These are phyloP conservation scores for Takashimella koratensis DNA, from an alignment of 1,284 basidiomycete genomes.

Conservation along the genomic window DNA sequence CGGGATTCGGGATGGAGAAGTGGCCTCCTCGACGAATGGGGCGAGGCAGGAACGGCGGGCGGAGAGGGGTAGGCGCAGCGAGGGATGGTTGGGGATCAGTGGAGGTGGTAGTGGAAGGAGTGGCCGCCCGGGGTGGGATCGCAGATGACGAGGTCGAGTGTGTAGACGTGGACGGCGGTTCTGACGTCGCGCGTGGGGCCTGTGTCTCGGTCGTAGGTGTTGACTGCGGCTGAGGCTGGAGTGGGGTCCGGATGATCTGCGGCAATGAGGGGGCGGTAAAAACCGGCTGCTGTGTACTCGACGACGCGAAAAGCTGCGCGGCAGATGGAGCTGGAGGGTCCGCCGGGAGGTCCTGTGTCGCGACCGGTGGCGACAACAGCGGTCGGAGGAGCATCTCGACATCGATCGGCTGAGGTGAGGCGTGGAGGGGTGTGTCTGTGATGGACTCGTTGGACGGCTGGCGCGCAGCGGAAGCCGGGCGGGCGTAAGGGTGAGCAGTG, in stretches of 20 bases:
- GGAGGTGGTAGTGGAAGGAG: background rate
- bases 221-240: background rate
- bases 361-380: slow-evolving; percentile 6
- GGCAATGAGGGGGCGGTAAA: background rate
- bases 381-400: background rate
- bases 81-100: background rate
- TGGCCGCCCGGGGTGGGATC: no score
- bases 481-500: slow-evolving; percentile 25
- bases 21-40: background rate
- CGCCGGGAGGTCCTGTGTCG: background rate
- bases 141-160: background rate
- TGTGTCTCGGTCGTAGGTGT: no score
- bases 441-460: background rate
- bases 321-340: background rate
- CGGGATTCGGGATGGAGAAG: background rate
- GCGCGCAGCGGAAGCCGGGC: slow-evolving; percentile 1
- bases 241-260: background rate
- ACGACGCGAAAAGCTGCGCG: background rate
- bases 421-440: slow-evolving; percentile 7
- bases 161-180: background rate
- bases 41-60: background rate
- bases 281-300: background rate
- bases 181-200: background rate
- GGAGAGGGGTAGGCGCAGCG: background rate
- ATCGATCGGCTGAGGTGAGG: slow-evolving; percentile 25